Percentiles rank a stretch among this genome's conserved stretches.
These are phyloP conservation scores for Calocybe gambosa DNA, from an alignment of 1,284 basidiomycete genomes.

Conservation along the genomic window DNA sequence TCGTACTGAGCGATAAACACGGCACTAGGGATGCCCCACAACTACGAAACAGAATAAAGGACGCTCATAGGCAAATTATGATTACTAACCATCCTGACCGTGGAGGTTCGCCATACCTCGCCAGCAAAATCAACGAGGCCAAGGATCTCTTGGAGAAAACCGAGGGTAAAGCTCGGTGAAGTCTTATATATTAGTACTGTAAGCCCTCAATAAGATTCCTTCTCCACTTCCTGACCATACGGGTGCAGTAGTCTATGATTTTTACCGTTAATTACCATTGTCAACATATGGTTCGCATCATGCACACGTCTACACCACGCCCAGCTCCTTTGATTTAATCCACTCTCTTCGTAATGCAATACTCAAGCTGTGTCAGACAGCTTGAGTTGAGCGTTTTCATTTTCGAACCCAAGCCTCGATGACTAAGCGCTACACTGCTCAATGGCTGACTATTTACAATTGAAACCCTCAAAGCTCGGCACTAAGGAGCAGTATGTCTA, in stretches of 20 bases:
- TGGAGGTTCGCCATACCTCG: conserved; percentile 92
- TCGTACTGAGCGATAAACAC: conserved; percentile 7
- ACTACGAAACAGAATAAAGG: conserved; percentile 73
- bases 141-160: conserved; percentile 77
- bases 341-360: too few relatives aligned
- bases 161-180: conserved; percentile 41
- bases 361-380: too few relatives aligned
- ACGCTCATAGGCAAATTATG: conserved; percentile 91
- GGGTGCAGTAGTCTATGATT: too few relatives aligned
- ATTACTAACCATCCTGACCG: conserved; percentile 95
- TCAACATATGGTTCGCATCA: conserved; percentile 11
- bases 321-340: neutral
- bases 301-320: conserved; percentile 5
- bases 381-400: neutral
- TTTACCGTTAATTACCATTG: conserved; percentile 14
- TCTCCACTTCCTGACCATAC: too few relatives aligned
- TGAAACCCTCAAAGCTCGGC: conserved; percentile 61
- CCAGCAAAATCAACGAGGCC: conserved; percentile 97
- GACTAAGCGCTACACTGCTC: conserved; percentile 11
- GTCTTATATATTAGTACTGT: too few relatives aligned
- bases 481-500: conserved; percentile 55
- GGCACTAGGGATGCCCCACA: conserved; percentile 64
- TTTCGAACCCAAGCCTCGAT: neutral
- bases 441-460: conserved; percentile 27
- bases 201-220: too few relatives aligned